Evolutionary conservation across 345 rosid species (phyloP).

Genomic region (sweet orange (Citrus sinensis)): DNA sequence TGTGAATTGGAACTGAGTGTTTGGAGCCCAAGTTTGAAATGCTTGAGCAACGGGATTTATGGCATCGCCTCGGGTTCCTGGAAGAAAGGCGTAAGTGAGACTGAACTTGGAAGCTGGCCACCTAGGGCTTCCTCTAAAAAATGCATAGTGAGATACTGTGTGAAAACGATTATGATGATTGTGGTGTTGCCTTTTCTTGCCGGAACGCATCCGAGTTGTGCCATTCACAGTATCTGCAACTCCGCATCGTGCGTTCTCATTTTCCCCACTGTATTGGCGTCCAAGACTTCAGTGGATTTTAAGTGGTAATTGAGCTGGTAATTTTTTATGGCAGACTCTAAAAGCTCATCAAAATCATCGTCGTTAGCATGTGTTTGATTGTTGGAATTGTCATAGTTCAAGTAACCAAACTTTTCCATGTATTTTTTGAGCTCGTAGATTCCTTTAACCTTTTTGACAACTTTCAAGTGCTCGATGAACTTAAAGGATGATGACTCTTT

Average conservation of each 20-base stretch:
- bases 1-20: slow-evolving; percentile 24
- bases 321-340: slow-evolving; percentile 31
- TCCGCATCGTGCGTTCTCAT: slow-evolving; percentile 34
- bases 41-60: slow-evolving; percentile 16
- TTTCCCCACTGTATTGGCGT: slow-evolving; percentile 10
- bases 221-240: slow-evolving; percentile 33
- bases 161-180: slow-evolving; percentile 10
- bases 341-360: slow-evolving; percentile 28
- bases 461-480: slow-evolving; percentile 31
- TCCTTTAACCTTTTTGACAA: slow-evolving; percentile 23
- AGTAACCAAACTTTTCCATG: slow-evolving; percentile 33
- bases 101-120: slow-evolving; percentile 39
- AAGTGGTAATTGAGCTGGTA: slow-evolving; percentile 32
- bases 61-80: slow-evolving; percentile 1
- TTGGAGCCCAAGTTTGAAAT: slow-evolving; percentile 22
- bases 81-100: slow-evolving; percentile 23
- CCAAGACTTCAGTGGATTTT: slow-evolving; percentile 20
- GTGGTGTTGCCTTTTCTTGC: slow-evolving; percentile 3
- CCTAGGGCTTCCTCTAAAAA: slow-evolving; percentile 18
- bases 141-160: slow-evolving; percentile 20
- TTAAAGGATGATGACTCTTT: slow-evolving; percentile 5
- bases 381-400: neutral
- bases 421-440: slow-evolving; percentile 27
- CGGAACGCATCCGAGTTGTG: slow-evolving; percentile 20
- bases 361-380: neutral